Percentiles rank a stretch among this genome's conserved stretches.
phyloP scores from a whole-genome alignment of 345 rosid species.

The Linum usitatissimum region DNA sequence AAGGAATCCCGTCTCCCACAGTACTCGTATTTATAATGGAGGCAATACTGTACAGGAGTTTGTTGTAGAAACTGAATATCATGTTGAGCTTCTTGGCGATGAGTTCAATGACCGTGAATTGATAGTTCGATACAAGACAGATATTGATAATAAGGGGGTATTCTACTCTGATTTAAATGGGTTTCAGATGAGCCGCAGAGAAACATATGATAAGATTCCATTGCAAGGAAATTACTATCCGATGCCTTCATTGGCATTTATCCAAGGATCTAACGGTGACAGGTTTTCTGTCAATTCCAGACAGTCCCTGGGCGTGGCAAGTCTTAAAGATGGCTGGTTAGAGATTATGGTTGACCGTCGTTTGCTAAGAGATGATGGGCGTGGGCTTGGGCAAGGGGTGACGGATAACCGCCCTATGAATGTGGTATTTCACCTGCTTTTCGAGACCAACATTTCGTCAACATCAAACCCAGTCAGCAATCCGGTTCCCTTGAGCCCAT shows the following conservation, averaged over 20 bases:
- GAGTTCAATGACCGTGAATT: slow-evolving; percentile 71
- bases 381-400: slow-evolving; percentile 98
- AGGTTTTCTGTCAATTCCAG: slow-evolving; percentile 87
- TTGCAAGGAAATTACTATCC: slow-evolving; percentile 98
- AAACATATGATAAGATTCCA: slow-evolving; percentile 88
- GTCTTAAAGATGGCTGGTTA: slow-evolving; percentile 75
- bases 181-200: slow-evolving; percentile 96
- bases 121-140: slow-evolving; percentile 76
- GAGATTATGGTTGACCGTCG: slow-evolving; percentile 97
- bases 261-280: slow-evolving; percentile 75
- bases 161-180: slow-evolving; percentile 94
- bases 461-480: slow-evolving; percentile 32
- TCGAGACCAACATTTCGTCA: slow-evolving; percentile 56
- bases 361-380: slow-evolving; percentile 73
- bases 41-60: slow-evolving; percentile 47
- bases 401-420: slow-evolving; percentile 76
- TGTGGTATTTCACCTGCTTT: slow-evolving; percentile 59
- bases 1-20: slow-evolving; percentile 60
- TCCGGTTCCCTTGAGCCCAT: slow-evolving; percentile 53
- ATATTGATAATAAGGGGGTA: slow-evolving; percentile 45
- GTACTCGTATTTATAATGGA: slow-evolving; percentile 63
- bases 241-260: slow-evolving; percentile 87
- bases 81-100: slow-evolving; percentile 67
- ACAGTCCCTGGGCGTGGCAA: slow-evolving; percentile 76
- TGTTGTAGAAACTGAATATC: slow-evolving; percentile 78